Evolutionary conservation across 306 rosid genomes (phyloP).

Genomic region (Sophora flavescens): DNA sequence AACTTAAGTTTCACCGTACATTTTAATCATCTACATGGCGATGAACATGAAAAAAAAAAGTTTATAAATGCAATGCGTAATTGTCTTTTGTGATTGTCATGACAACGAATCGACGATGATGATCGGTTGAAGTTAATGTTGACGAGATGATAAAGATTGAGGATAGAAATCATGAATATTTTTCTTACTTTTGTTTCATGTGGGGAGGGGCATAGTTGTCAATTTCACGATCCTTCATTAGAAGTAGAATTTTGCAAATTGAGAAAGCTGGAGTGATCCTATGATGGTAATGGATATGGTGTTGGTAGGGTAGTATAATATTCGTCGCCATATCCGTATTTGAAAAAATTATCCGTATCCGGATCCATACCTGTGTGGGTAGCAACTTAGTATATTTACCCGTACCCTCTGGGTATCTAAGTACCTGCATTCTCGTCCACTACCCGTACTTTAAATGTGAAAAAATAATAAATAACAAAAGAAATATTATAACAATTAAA

Average conservation of each 20-base stretch:
- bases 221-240: neutral
- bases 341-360: too few relatives aligned
- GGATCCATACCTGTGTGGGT: too few relatives aligned
- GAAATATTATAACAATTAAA: too few relatives aligned
- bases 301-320: too few relatives aligned
- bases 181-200: neutral
- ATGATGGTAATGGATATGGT: too few relatives aligned
- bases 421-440: too few relatives aligned
- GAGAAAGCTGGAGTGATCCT: neutral
- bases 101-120: neutral
- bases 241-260: constrained; percentile 5
- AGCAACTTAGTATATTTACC: too few relatives aligned
- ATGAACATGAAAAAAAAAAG: neutral
- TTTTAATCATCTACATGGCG: neutral
- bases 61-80: constrained; percentile 5
- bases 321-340: too few relatives aligned
- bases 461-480: too few relatives aligned
- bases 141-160: neutral
- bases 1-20: neutral
- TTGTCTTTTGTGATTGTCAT: constrained; percentile 13
- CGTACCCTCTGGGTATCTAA: too few relatives aligned
- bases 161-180: neutral
- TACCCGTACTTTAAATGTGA: too few relatives aligned
- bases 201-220: neutral
- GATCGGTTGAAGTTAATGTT: constrained; percentile 2